Conservation (phyloP, 176 grass and related monocot species). For the Themeda triandra region DNA sequence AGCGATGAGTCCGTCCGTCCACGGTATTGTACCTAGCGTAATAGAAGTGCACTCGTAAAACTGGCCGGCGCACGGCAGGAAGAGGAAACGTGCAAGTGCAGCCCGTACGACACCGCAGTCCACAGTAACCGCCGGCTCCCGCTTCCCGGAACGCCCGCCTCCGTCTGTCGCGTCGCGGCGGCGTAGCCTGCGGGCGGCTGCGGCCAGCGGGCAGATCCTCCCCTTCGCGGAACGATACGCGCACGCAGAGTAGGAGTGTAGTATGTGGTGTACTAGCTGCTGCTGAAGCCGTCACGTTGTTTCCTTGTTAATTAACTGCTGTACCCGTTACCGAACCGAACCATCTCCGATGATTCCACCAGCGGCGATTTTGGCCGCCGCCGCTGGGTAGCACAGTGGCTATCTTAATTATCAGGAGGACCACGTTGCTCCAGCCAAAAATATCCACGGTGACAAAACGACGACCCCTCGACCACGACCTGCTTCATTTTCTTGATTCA, state of each 20-base stretch:
- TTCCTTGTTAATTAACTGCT: neutral
- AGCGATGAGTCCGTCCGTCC: neutral
- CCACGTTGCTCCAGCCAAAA: neutral
- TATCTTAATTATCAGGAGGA: neutral
- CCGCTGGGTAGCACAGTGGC: neutral
- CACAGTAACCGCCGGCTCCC: neutral
- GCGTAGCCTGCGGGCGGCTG: neutral
- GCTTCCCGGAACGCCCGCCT: neutral
- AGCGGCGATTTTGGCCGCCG: neutral
- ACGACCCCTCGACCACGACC: neutral
- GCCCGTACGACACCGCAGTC: neutral
- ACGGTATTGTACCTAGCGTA: too few species aligned
- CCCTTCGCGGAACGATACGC: neutral
- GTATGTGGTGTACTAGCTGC: neutral
- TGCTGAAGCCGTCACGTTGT: neutral
- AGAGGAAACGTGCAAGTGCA: neutral
- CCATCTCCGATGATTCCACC: neutral
- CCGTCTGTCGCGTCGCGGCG: neutral
- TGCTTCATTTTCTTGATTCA: neutral
- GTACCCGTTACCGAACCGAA: neutral
- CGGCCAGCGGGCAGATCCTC: neutral
- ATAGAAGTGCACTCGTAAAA: too few species aligned
- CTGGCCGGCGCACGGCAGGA: neutral
- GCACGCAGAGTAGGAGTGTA: neutral
- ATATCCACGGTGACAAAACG: conserved; percentile 14